Evolutionary conservation across 371 early-diverging fungal species (phyloP), one percentile per base, ranked within the genome.

Genomic region (Mortierella sp.): DNA sequence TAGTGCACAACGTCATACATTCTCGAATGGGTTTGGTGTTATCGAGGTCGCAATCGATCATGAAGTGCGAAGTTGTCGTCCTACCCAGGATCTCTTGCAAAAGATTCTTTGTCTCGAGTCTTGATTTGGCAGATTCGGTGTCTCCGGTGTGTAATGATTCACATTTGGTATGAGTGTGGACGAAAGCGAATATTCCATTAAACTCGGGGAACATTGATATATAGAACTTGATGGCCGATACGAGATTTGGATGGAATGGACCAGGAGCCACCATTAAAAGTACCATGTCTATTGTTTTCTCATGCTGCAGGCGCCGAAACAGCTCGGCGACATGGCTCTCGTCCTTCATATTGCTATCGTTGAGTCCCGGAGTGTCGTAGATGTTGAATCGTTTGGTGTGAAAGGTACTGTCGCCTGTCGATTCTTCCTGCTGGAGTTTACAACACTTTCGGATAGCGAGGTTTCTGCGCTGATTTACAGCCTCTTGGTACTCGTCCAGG

Each of bases 261-360:
- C 53, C 53, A 12, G 53, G 53, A 8, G 53, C 53, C 12, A 53
- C 53, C 53, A 53, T 23, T 19, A 53, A 53, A 15, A 53, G 53
- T 19, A 53, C 53, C 53, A 53, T 53, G 19, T 53, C 53, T 28
- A 53, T 53, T 15, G 53, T 53, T 12, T 53, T 53, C 17, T 53
- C 53, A 15, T 53, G 53, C 28, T 28, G 53, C 12, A 53, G 13
- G 10, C 15, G 53, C 17, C 53, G 53, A 53, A 53, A 53, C 23
- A 53, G 28, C 29, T 53, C 53, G 3, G 53, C 10, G 23, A 53
- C 53, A 28, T 53, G 53, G 17, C 12, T 28, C 29, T 53, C 53
- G 29, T 53, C 53, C 26, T 53, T 53, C 28, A 53, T 9, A 10
- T 53, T 53, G 29, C 28, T 53, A 23, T 53, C 53, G 23, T 53